Evolutionary conservation across 495 filamentous ascomycete genomes (phyloP).

Genomic region (Oidiodendron maius): DNA sequence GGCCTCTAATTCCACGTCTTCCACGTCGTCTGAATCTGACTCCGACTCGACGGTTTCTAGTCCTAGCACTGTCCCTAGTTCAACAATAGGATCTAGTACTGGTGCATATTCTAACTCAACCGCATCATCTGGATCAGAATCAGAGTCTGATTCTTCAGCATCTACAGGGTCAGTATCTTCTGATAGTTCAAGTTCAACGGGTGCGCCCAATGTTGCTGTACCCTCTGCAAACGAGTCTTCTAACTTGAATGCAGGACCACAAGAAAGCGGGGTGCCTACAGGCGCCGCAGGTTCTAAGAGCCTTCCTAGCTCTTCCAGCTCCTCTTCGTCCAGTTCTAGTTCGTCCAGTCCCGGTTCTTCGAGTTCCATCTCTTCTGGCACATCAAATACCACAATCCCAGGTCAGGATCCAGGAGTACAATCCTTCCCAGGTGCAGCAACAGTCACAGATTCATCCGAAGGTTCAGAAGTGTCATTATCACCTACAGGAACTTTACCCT

Average conservation of each 20-base stretch:
- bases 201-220: neutral
- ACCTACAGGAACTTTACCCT: neutral
- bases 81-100: too few relatives aligned
- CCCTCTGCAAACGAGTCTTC: neutral
- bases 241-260: neutral
- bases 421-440: neutral
- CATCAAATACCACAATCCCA: neutral
- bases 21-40: too few relatives aligned
- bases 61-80: too few relatives aligned
- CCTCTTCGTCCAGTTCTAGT: neutral
- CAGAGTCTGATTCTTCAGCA: neutral
- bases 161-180: neutral
- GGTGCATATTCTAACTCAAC: too few relatives aligned
- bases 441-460: neutral
- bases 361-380: neutral
- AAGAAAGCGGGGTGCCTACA: neutral
- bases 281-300: neutral
- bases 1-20: too few relatives aligned
- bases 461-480: too few relatives aligned
- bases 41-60: too few relatives aligned
- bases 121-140: neutral
- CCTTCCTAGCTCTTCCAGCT: neutral
- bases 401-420: neutral
- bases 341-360: neutral
- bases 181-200: neutral